Conservation (phyloP, 345 rosid genomes). For the Moringa oleifera region DNA sequence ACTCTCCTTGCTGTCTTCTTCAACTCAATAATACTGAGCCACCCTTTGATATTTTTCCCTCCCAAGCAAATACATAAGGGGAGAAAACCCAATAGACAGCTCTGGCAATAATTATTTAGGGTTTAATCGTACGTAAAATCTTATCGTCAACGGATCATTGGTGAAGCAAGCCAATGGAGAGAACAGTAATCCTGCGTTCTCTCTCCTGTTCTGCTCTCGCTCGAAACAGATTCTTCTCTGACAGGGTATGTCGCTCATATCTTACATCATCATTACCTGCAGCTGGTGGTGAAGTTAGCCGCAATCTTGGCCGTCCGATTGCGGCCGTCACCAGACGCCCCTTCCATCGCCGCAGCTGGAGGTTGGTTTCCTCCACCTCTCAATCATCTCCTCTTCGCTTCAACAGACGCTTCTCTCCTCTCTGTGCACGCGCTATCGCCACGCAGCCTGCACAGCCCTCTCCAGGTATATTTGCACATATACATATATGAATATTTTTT, state of each 20-base stretch:
- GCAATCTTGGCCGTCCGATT: constrained; percentile 31
- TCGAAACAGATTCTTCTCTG: constrained; percentile 36
- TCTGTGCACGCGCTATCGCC: constrained; percentile 62
- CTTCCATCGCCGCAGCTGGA: constrained; percentile 32
- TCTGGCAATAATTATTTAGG: no score
- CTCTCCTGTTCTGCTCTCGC: constrained; percentile 44
- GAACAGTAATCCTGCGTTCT: constrained; percentile 41
- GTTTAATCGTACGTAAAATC: not conserved
- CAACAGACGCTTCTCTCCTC: constrained; percentile 40
- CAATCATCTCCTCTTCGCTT: constrained; percentile 23
- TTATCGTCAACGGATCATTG: not conserved
- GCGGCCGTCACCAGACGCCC: constrained; percentile 34
- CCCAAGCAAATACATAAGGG: no score
- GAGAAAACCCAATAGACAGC: no score
- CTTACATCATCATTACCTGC: constrained; percentile 24
- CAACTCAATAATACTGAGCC: no score
- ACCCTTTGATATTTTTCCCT: no score
- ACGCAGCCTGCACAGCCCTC: constrained; percentile 51
- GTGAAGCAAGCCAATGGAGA: not conserved
- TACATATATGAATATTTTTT: no score
- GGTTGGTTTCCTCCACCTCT: constrained; percentile 24
- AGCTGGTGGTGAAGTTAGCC: no score
- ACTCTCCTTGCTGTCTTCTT: no score
- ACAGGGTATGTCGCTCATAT: constrained; percentile 32
- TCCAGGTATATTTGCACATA: constrained; percentile 51